Conservation (phyloP, 768 basidiomycete species). For the Agrocybe pediades region DNA sequence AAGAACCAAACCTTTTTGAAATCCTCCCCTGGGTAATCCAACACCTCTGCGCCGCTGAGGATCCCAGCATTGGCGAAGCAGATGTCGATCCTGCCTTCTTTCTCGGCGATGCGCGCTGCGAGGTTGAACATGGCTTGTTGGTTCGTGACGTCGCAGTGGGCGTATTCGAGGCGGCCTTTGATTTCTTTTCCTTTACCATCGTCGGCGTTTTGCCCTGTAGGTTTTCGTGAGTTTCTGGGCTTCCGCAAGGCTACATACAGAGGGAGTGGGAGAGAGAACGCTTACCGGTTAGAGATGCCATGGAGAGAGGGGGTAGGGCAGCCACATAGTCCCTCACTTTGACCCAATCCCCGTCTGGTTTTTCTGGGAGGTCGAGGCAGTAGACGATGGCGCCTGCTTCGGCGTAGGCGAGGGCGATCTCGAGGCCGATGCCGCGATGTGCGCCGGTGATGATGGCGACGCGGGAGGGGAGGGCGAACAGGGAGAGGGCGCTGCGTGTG, state of each 20-base stretch:
- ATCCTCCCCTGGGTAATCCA: slow-evolving; percentile 57
- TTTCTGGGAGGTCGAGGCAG: slow-evolving; percentile 59
- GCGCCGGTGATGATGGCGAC: slow-evolving; percentile 27
- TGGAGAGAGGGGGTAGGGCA: slow-evolving; percentile 22
- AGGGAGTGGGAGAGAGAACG: too few relatives aligned
- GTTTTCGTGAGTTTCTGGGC: background rate
- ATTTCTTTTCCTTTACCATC: slow-evolving; percentile 14
- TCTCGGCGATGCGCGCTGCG: slow-evolving; percentile 53
- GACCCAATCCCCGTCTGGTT: slow-evolving; percentile 51
- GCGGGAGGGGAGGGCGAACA: slow-evolving; percentile 21
- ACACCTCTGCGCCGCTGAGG: slow-evolving; percentile 45
- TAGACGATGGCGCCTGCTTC: slow-evolving; percentile 41
- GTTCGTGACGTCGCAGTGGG: slow-evolving; percentile 57
- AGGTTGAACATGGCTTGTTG: slow-evolving; percentile 48
- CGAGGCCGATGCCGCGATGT: slow-evolving; percentile 30
- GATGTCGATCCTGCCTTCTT: slow-evolving; percentile 64
- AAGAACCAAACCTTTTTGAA: slow-evolving; percentile 50
- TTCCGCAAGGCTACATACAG: too few relatives aligned
- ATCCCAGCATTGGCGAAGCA: slow-evolving; percentile 72
- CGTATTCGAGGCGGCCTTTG: slow-evolving; percentile 44
- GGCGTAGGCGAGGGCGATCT: slow-evolving; percentile 26
- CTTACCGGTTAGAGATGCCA: too few relatives aligned
- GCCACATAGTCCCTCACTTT: slow-evolving; percentile 47
- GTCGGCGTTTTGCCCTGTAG: background rate
- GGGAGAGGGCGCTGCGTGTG: slow-evolving; percentile 17